Base-by-base conservation (phyloP, 2,329 filamentous ascomycete species). In the Penicillium sp. region DNA sequence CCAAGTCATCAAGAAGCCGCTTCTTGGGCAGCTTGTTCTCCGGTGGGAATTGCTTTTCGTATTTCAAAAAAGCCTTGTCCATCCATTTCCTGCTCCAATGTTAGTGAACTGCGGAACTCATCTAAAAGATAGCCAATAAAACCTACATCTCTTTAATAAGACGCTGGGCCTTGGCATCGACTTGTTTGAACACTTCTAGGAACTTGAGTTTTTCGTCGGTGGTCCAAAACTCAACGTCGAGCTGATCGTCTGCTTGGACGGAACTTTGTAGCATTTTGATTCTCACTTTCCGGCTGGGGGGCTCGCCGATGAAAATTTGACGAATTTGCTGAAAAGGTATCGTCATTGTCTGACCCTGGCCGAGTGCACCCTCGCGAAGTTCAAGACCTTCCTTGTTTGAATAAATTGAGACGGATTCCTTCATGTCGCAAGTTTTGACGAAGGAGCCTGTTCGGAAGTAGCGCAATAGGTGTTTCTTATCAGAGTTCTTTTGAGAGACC, bases 201-300 rank as follows among this genome's bases (percentile, higher is more conserved):
- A 74, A 59, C 23, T 50, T 50, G n/a, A 56, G 44, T 53, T 67
- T 70, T 5, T 65, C 61, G 16, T 65, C 38, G 6, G 52, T 8
- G 6, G 60, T 60, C 23, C 50, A 54, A 49, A 75, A 65, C 44
- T 75, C 67, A 36, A 75, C 61, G 47, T 74, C 68, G 15, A 74
- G 31, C 15, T 31, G 58, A 4, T 60, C 56, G 50, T 57, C 60
- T 11, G 54, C 23, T 5, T 52, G 51, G 15, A 65, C 59, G n/a
- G 41, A 29, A 5, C 59, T 53, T 33, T 65, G 67, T 6, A 64
- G 64, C 29, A 73, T 58, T 15, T 57, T 56, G 9, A 76, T 61
- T 5, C 67, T 66, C 29, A 74, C 51, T 60, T 75, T 75, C 7
- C 59, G 57, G 51, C 67, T 71, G 4, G 60, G 31, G 1, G 55